These are phyloP conservation scores for Willaertia magna DNA, from an alignment of 208 protist species.

Conservation along the genomic window DNA sequence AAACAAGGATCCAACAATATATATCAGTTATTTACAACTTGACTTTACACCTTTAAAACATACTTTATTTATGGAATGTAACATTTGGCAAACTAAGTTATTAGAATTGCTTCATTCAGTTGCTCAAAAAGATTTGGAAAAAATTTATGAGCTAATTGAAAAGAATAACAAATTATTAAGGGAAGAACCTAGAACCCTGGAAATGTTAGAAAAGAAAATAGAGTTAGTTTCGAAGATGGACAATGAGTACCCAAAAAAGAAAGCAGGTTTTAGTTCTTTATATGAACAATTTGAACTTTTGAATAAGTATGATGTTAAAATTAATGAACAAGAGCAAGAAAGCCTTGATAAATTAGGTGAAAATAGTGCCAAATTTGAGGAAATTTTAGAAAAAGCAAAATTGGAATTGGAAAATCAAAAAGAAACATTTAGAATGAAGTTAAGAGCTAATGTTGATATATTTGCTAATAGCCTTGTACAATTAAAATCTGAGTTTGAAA, in stretches of 20 bases:
- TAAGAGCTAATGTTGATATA: constrained; percentile 68
- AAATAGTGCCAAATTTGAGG: constrained; percentile 68
- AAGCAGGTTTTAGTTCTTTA: constrained; percentile 70
- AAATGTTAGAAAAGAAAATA: constrained; percentile 77
- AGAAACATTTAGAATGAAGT: constrained; percentile 78
- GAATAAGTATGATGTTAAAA: constrained; percentile 80
- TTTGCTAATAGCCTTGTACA: constrained; percentile 57
- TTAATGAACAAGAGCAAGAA: constrained; percentile 67
- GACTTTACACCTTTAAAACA: constrained; percentile 90
- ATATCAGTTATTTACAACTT: constrained; percentile 83
- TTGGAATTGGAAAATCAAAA: constrained; percentile 77
- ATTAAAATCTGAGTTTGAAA: constrained; percentile 61
- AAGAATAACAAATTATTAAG: constrained; percentile 53
- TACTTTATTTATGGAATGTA: constrained; percentile 80
- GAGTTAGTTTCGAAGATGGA: constrained; percentile 55
- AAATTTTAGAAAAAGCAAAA: constrained; percentile 53
- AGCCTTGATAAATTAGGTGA: constrained; percentile 64
- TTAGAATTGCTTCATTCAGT: constrained; percentile 79
- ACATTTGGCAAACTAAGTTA: constrained; percentile 83
- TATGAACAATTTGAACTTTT: constrained; percentile 50
- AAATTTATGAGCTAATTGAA: constrained; percentile 67
- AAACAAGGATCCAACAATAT: constrained; percentile 80
- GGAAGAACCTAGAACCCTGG: constrained; percentile 70
- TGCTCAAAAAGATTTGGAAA: constrained; percentile 69
- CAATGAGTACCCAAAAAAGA: constrained; percentile 55